Base-by-base conservation (phyloP, 371 early-diverging fungal genomes). In the Rhizopus arrhizus region DNA sequence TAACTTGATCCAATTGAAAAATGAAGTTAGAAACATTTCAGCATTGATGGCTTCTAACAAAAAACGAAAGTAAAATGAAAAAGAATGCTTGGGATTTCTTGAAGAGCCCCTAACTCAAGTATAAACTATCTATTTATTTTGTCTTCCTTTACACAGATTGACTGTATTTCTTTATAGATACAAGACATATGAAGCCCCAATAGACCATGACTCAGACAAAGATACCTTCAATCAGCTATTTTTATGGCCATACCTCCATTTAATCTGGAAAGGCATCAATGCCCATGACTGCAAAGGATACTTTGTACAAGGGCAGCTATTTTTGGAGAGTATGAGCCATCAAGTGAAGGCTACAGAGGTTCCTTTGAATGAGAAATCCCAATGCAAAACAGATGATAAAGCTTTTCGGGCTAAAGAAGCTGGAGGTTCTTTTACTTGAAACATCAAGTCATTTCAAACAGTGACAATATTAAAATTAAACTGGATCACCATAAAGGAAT, bases 171-270 rank as follows among this genome's bases (percentile, higher is more conserved):
- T n/a, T n/a, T n/a, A n/a, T n/a, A n/a, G n/a, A n/a, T n/a, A n/a
- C n/a, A n/a, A n/a, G n/a, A n/a, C 10, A 10, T 60, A 54, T 29
- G 31, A 36, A 45, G 45, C 53, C 28, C 40, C 31, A 7, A 38
- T 61, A 49, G 55, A 47, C 13, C 38, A 40, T 31, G 28, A 56
- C 13, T 4, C 50, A 16, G 36, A 11, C 51, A 52, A 62, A 12
- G 53, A 62, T 38, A 22, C 51, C 10, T 56, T 56, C 15, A 62
- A 62, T 45, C 57, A 51, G 35, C 46, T 62, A 33, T 29, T 56
- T 33, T 32, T 56, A 35, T 61, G 48, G 47, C 49, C 61, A 3
- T 61, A 48, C 33, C 8, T 48, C 9, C 15, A 13, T 31, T n/a
- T 52, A 1, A 36, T 49, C 15, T 31, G 35, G 2, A 54, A 43